Evolutionary conservation across 768 basidiomycete species (phyloP), one percentile per base, ranked within the genome.

Genomic region (Candolleomyces eurysporus): DNA sequence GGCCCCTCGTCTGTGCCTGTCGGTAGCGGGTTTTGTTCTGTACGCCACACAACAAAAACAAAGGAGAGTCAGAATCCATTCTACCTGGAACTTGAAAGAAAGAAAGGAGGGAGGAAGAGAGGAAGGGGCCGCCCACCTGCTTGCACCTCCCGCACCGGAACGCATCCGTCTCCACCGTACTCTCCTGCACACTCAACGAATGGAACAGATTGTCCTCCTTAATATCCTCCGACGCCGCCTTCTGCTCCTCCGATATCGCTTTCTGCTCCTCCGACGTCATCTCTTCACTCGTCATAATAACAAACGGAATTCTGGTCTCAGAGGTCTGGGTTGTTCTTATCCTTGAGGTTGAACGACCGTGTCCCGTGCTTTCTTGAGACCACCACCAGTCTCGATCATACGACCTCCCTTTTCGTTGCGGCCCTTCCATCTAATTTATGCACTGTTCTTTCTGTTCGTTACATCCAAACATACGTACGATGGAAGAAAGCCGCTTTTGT

Each of bases 111-210:
- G n/a, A 4, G 32, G 32, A 32, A 32, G 32, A 32, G 32, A 9
- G 9, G n/a, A n/a, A n/a, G n/a, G 32, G 9, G 9, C 32, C 13
- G 60, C 81, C 48, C 55, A 84, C 87, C 84, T 96, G 91, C 68
- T 95, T 96, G 86, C 97, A 99, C 67, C 91, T 84, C 11, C 87
- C 83, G 70, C 97, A 99, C 72, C 98, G 94, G 91, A 99, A 99
- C 2, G 93, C 96, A 64, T 95, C 93, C 0, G 97, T 99, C 73
- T 98, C 97, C 14, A 96, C 94, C 73, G 95, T 85, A 64, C 87
- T 88, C 66, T 96, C 90, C 2, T 83, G 91, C 0, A 96, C 96
- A 2, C 91, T 92, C 1, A 97, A 86, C 0, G 95, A 90, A 39
- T 95, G 91, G 80, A 92, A 91, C 52, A 99, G 75, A 70, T 98